Evolutionary conservation across 2,329 filamentous ascomycete species (phyloP), one percentile per base, ranked within the genome.

Genomic region (Stagonosporopsis rhizophila): DNA sequence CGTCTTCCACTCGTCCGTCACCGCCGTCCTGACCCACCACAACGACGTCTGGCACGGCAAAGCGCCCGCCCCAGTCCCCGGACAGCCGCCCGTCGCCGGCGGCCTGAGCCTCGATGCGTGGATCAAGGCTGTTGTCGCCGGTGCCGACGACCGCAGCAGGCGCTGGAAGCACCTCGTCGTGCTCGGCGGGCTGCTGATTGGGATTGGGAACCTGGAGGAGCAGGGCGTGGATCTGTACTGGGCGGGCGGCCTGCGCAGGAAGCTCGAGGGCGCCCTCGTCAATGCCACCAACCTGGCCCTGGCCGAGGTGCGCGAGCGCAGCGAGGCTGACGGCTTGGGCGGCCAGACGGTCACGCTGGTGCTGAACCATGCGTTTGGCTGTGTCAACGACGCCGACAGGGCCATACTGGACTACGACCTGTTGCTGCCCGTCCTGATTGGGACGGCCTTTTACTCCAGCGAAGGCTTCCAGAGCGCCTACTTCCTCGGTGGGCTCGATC

Each of bases 131-230:
- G 78, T 87, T 2, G 80, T 85, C 2, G 80, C 80, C 37, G 86
- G 85, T 8, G 85, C 86, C 15, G 83, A 88, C 67, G 85, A 84
- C 40, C 82, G 80, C 65, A 88, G 80, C 27, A 84, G 82, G 17
- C 81, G 91, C 69, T 96, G 92, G 92, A 88, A 92, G 74, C 92
- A 96, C 74, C 77, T 92, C 27, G 80, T 96, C n/a, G 83, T 93
- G 5, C 83, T 96, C 8, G 87, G 88, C 0, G 93, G 92, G 3
- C 79, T 96, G 20, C 77, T 96, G 55, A 83, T 94, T 70, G 92
- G 91, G 8, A 88, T 93, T 69, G 89, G 67, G 3, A 70, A 59
- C 34, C 61, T 73, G 23, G 73, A 77, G 61, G 70, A 75, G 64
- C 71, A 75, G 35, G 75, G 83, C 15, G 82, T 85, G 58, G 83